Evolutionary conservation across 345 rosid genomes (phyloP), one percentile per base, ranked within the genome.

Genomic region (Streptanthus diversifolius): DNA sequence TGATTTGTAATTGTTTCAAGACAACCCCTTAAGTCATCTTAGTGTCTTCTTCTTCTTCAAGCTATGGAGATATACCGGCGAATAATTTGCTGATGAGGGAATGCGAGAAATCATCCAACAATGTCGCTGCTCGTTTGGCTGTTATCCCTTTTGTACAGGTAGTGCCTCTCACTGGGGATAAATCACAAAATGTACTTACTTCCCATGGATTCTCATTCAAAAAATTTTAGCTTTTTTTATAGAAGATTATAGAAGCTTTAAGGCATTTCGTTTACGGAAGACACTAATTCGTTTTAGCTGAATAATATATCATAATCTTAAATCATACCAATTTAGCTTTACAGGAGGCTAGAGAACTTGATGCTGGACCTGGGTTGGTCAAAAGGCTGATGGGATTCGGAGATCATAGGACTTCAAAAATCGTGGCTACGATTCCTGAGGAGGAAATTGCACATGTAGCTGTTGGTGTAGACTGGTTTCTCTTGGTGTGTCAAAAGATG

Each of bases 391-490:
- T 84, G 0, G 96, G 97, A 7, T 93, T 86, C 49, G 98, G 98
- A 60, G 97, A 93, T 79, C 75, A 77, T 14, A 86, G 77, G 75
- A 88, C 96, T 55, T 91, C 98, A 19, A 81, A 82, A 54, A 77
- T 91, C 8, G 96, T 93, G 53, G 90, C 81, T 51, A 81, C 75
- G 80, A 91, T 93, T 18, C 91, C 97, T 15, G 90, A 88, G 3
- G 98, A 93, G 76, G 98, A 93, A 88, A 81, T 85, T 40, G 98
- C 97, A 49, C 98, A 91, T 83, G 98, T 91, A 33, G 96, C 97
- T 32, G 95, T 91, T 67, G 97, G 98, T 48, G 87, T 91, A 2
- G 79, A 87, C 74, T 91, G 97, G 97, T 93, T 91, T 78, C 82
- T 83, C 53, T 84, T 83, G 0, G 72, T 91, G 24, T 93, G 98